Conservation (phyloP, 495 filamentous ascomycete species). For the Platismatia glauca region DNA sequence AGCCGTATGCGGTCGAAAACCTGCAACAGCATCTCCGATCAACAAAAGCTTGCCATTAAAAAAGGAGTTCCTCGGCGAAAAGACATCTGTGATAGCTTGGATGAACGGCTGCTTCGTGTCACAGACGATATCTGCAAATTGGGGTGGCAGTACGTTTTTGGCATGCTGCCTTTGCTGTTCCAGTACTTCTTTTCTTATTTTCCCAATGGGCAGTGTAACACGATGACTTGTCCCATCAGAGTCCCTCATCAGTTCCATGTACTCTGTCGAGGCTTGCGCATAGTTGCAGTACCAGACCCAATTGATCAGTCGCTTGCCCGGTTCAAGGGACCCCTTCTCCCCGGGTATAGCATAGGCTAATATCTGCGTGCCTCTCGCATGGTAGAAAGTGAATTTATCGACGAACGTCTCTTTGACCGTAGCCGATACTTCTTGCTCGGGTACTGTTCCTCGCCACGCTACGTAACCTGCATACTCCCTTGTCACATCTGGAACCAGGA, state of each 20-base stretch:
- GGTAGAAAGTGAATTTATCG: slow-evolving; percentile 40
- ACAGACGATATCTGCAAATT: slow-evolving; percentile 45
- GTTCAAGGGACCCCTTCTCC: slow-evolving; percentile 36
- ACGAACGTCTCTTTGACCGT: slow-evolving; percentile 25
- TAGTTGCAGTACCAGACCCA: slow-evolving; percentile 53
- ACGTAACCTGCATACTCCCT: slow-evolving; percentile 50
- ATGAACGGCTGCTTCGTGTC: slow-evolving; percentile 43
- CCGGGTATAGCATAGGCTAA: slow-evolving; percentile 41
- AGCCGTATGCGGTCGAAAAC: slow-evolving; percentile 48
- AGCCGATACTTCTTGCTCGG: slow-evolving; percentile 29
- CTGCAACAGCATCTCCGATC: slow-evolving; percentile 48
- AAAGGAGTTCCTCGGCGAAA: slow-evolving; percentile 37
- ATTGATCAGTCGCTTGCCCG: slow-evolving; percentile 43
- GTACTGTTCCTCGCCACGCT: slow-evolving; percentile 45
- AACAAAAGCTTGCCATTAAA: slow-evolving; percentile 42
- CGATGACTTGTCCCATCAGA: slow-evolving; percentile 35
- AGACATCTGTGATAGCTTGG: slow-evolving; percentile 46
- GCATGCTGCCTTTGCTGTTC: slow-evolving; percentile 37
- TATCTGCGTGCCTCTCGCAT: slow-evolving; percentile 36
- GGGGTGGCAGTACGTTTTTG: slow-evolving; percentile 36
- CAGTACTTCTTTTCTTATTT: slow-evolving; percentile 35
- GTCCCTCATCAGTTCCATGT: slow-evolving; percentile 47
- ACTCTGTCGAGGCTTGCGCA: slow-evolving; percentile 34
- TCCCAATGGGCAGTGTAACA: slow-evolving; percentile 43
- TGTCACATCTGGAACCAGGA: slow-evolving; percentile 37